Conservation (phyloP, 179 eudicot species). For the Gypsophila paniculata region DNA sequence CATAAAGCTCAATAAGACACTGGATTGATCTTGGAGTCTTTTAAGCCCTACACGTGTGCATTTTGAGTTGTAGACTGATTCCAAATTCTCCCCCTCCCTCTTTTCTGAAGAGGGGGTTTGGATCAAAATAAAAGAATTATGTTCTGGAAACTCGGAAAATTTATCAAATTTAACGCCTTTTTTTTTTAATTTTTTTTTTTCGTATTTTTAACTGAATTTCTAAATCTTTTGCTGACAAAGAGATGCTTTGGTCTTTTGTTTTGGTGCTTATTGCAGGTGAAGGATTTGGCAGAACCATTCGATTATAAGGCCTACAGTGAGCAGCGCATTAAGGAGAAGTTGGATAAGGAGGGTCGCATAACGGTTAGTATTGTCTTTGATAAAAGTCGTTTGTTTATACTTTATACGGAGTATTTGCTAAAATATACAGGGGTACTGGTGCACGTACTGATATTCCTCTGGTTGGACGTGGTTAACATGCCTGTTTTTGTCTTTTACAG, state of each 20-base stretch:
- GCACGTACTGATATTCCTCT: background rate
- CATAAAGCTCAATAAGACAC: too few species aligned
- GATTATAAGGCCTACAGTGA: conserved; percentile 61
- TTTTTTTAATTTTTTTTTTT: too few species aligned
- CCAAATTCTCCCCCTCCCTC: too few species aligned
- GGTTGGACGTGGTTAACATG: background rate
- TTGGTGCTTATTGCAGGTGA: conserved; percentile 49
- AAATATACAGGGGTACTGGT: background rate
- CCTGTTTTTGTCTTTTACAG: conserved; percentile 35
- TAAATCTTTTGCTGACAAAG: background rate
- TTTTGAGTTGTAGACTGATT: too few species aligned
- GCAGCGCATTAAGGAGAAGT: conserved; percentile 54
- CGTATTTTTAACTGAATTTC: too few species aligned
- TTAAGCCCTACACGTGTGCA: too few species aligned
- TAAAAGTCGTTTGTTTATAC: background rate
- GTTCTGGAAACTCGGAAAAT: too few species aligned
- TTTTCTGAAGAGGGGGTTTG: too few species aligned
- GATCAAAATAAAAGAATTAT: too few species aligned
- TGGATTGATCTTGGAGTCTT: too few species aligned
- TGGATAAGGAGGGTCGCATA: conserved; percentile 52
- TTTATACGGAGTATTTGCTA: background rate
- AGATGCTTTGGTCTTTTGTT: background rate
- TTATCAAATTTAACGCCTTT: too few species aligned
- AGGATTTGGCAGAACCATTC: conserved; percentile 60
- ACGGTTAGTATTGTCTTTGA: conserved; percentile 51